Base-by-base conservation (phyloP, 305 asterid species). In the Striga hermonthica region DNA sequence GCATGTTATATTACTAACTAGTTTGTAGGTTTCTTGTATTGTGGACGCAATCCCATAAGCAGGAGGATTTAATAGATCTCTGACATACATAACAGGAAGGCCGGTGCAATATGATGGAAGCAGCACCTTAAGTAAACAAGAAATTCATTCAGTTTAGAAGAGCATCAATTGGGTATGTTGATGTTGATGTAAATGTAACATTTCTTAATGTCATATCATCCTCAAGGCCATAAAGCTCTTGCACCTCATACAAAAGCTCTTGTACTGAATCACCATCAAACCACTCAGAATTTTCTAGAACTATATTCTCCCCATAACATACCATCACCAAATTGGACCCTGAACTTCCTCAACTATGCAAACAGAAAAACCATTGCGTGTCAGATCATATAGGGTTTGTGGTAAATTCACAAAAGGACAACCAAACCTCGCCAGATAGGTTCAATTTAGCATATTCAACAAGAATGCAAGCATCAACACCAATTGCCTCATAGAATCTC, bases 321-420 rank as follows among this genome's bases (percentile, higher is more conserved):
- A 67, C 99, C 99, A 68, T 93, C 96, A 72, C 99, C 99, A 81
- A 84, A 93, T 85, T 77, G 99, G 97, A 80, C 97, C 97, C 79
- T 93, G 97, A 73, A 93, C 90, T 86, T 93, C 99, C 85, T 93
- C 97, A 81, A 93, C 97, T 61, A 93, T 87, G 82, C 99, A 90
- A 75, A 93, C 95, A 69, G 99, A 93, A 80, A 87, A 90, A 60
- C 97, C 99, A 70, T 85, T 78, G 57, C 95, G 88, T 69, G 99
- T 93, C 86, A 93, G 81, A 76, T 90, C 97, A 74, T 90, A 97
- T 83, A 93, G 74, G 36, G 97, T 90, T 84, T 93, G 99, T 64
- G 95, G 82, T 65, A 93, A 79, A 79, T 93, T 93, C 96, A 93
- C 75, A 35, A 86, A 91, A 64, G 99, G 99, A 82, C 99, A 93